Evolutionary conservation across 1,284 basidiomycete genomes (phyloP), one percentile per base, ranked within the genome.

Genomic region (Apiotrichum montevideense): DNA sequence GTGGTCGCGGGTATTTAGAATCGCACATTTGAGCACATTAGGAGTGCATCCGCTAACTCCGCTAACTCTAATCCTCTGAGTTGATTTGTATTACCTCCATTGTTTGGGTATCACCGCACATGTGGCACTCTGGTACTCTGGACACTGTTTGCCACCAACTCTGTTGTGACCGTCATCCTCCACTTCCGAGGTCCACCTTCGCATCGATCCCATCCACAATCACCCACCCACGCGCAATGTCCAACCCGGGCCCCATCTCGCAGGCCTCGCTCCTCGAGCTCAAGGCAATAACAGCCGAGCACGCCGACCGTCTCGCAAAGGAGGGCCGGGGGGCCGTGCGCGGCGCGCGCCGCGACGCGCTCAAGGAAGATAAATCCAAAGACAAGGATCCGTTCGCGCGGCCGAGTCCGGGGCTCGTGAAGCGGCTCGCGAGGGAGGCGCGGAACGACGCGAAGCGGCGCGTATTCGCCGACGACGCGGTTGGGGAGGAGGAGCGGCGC

Each of bases 251-350:
- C 70, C 33, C 37, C 59, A 64, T 71, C 53, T 72, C 73, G 11
- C 69, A 72, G 41, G 66, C 61, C 1, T 72, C 64, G 8, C 54
- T 76, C 2, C 67, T 74, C 40, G 74, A 74, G 11, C 68, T 77
- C 58, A 75, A 69, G 56, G 71, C 73, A 1, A 67, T 77, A 43
- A 69, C 74, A 13, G 75, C 74, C 1, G 74, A 77, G 51, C 73
- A 77, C 64, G 68, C 66, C n/a, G 70, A 72, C 52, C 57, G 62
- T 15, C 72, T 77, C 51, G 60, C 66, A 10, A 73, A 71, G 56
- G 73, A 77, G 59, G 75, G 75, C 2, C 56, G 65, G 8, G 46
- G 58, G 9, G 64, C 75, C 1, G 64, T 71, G 39, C 72, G 68
- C 47, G 72, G 74, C 11, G 63, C 58, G n/a, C 55, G 54, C 34